Conservation (phyloP, 2,329 filamentous ascomycete genomes). For the Pezicula carpinea region DNA sequence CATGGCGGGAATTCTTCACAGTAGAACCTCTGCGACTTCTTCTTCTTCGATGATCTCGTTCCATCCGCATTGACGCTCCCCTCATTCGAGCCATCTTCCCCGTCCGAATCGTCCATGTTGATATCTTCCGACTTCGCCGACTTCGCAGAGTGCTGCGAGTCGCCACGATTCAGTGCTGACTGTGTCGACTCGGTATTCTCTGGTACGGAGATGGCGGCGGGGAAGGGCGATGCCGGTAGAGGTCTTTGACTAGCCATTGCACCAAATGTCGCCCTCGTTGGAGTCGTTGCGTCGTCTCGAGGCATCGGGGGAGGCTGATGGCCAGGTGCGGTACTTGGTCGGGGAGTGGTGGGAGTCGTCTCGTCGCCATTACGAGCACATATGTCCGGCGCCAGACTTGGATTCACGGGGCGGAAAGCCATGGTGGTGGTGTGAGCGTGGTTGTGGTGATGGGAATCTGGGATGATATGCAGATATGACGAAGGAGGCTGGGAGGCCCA, state of each 20-base stretch:
- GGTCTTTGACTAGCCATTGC: constrained; percentile 46
- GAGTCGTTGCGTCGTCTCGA: constrained; percentile 51
- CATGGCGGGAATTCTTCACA: constrained; percentile 94
- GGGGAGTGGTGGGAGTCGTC: constrained; percentile 50
- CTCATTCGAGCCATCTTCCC: constrained; percentile 56
- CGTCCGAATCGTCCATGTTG: constrained; percentile 71
- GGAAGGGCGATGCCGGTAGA: constrained; percentile 48
- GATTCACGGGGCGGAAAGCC: constrained; percentile 58
- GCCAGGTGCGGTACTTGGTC: constrained; percentile 37
- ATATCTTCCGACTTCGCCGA: constrained; percentile 65
- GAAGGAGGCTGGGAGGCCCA: constrained; percentile 18
- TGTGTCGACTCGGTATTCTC: constrained; percentile 39
- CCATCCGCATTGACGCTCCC: constrained; percentile 59
- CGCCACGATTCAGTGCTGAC: constrained; percentile 43
- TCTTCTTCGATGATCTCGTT: constrained; percentile 80
- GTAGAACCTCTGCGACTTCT: constrained; percentile 93
- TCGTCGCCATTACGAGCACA: constrained; percentile 37
- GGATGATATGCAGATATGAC: constrained; percentile 11
- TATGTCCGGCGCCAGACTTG: constrained; percentile 41
- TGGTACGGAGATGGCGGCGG: constrained; percentile 43
- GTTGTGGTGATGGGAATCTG: neutral
- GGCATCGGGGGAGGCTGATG: constrained; percentile 34
- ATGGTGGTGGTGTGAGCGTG: constrained; percentile 41
- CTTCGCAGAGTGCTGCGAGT: constrained; percentile 57
- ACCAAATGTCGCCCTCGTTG: constrained; percentile 54